A percentile compares a stretch with the other conserved stretches of the same genome.
Conservation (phyloP, 139 green algal genomes). For the Chlorella sp. region DNA sequence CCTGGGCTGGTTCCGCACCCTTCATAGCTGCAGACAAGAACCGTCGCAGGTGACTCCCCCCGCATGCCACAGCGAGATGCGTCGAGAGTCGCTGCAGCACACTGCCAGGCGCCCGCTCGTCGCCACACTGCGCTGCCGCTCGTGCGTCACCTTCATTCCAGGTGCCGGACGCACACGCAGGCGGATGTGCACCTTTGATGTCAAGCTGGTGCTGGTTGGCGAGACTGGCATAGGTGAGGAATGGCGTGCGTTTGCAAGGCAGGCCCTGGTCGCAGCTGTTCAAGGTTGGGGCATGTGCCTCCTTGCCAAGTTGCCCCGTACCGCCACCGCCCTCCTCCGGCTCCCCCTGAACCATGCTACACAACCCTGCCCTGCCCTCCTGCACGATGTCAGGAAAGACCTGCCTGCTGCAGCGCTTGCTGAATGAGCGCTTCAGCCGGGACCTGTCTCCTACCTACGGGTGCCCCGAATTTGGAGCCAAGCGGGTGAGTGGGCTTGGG, state of each 20-base stretch:
- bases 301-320: not conserved
- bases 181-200: not conserved
- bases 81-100: not conserved
- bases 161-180: too few relatives aligned
- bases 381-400: slow-evolving; percentile 3
- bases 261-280: not conserved
- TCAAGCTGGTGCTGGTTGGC: slow-evolving; percentile 16
- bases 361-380: not conserved
- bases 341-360: too few relatives aligned
- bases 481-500: not conserved
- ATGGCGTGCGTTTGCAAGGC: not conserved
- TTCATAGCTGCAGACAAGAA: not conserved
- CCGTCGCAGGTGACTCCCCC: not conserved
- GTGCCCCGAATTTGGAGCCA: slow-evolving; percentile 3
- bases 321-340: too few relatives aligned
- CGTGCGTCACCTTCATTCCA: not conserved
- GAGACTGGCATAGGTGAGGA: not conserved
- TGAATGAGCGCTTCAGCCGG: not conserved
- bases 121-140: not conserved
- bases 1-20: not conserved
- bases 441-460: slow-evolving; percentile 1
- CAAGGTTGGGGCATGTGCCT: not conserved
- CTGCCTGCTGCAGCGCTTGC: slow-evolving; percentile 13
- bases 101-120: not conserved
- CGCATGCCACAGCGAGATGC: not conserved